These are phyloP conservation scores for Dalbergia cochinchinensis DNA, from an alignment of 306 rosid genomes.

Conservation along the genomic window DNA sequence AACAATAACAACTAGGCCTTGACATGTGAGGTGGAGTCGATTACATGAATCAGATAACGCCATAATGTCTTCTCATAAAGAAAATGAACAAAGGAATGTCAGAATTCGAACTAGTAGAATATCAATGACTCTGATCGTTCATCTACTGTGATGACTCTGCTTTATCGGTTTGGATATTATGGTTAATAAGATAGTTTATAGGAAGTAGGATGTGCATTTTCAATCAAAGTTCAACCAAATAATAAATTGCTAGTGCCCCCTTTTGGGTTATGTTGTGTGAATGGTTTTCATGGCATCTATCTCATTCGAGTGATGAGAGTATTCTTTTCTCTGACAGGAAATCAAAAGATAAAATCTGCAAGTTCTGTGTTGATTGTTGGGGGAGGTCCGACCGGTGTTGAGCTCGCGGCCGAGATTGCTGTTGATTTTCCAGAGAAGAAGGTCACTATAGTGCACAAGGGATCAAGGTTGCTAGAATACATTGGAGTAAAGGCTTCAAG, in stretches of 20 bases:
- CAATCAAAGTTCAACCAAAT: slow-evolving; percentile 15
- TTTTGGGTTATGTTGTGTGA: not conserved
- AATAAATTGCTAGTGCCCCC: not conserved
- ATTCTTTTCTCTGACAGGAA: slow-evolving; percentile 54
- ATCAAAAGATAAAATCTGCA: slow-evolving; percentile 70
- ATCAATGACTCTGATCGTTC: not conserved
- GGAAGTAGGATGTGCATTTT: not conserved
- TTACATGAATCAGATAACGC: not conserved
- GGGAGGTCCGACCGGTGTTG: slow-evolving; percentile 97
- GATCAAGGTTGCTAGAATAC: slow-evolving; percentile 80
- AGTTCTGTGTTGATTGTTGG: slow-evolving; percentile 77
- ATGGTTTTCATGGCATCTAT: slow-evolving; percentile 13
- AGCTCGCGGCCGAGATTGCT: slow-evolving; percentile 86
- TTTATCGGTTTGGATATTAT: not conserved
- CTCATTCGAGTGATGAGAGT: not conserved
- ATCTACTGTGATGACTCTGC: not conserved
- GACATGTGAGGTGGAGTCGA: not conserved
- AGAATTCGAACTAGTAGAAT: not conserved
- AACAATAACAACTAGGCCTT: not conserved
- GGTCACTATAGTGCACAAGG: slow-evolving; percentile 78
- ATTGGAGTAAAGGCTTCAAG: slow-evolving; percentile 75
- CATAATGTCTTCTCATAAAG: not conserved
- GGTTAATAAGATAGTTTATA: not conserved
- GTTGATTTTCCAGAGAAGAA: slow-evolving; percentile 77
- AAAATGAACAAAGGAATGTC: slow-evolving; percentile 2